Evolutionary conservation across 306 rosid species (phyloP).

Genomic region (Alnus rubra): DNA sequence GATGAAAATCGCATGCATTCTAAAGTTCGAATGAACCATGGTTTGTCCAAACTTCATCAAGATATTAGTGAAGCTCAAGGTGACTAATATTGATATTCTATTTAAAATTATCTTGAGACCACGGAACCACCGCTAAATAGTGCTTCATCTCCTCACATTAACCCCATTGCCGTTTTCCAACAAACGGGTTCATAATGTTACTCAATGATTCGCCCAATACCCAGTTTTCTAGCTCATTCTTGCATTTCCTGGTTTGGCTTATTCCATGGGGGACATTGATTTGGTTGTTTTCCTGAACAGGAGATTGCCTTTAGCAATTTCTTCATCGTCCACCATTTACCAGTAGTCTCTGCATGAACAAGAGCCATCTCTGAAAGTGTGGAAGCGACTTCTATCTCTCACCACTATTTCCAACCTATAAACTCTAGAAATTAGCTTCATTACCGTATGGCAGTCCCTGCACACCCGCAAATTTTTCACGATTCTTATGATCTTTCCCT

Average conservation of each 20-base stretch:
- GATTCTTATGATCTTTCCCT: slow-evolving; percentile 60
- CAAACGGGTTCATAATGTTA: too few species aligned
- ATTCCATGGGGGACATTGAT: neutral
- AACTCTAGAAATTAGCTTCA: slow-evolving; percentile 76
- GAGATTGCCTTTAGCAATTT: neutral
- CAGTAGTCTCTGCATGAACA: slow-evolving; percentile 87
- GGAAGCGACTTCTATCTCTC: slow-evolving; percentile 91
- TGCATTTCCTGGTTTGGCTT: neutral
- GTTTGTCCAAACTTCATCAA: too few species aligned
- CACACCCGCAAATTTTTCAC: slow-evolving; percentile 82
- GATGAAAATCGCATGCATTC: too few species aligned
- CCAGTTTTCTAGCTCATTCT: neutral
- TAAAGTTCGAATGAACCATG: too few species aligned
- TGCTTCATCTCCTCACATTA: too few species aligned
- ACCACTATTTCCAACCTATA: slow-evolving; percentile 64
- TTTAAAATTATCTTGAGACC: too few species aligned
- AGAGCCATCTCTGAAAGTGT: slow-evolving; percentile 60
- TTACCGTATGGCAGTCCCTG: slow-evolving; percentile 76
- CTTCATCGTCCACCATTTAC: slow-evolving; percentile 32
- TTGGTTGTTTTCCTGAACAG: neutral
- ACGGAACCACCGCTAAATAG: too few species aligned
- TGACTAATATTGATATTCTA: too few species aligned
- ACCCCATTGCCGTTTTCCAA: too few species aligned
- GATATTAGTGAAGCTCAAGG: too few species aligned
- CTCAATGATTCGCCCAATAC: neutral